Percentiles rank a stretch among this genome's conserved stretches.
Conservation (phyloP, 306 rosid species). For the Gleditsia sinensis region DNA sequence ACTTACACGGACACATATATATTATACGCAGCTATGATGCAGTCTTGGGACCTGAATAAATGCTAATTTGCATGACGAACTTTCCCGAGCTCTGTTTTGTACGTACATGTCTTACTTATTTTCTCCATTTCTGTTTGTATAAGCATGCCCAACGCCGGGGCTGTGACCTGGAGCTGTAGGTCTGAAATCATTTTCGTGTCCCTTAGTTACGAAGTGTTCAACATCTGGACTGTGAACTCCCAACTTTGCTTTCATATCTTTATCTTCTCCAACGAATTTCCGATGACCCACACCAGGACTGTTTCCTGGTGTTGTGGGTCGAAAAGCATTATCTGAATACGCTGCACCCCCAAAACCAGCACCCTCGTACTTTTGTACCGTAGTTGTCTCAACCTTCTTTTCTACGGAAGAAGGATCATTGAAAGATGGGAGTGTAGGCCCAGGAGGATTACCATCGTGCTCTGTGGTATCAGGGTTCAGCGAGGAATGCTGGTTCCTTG, state of each 20-base stretch:
- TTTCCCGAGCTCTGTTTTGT: too few relatives aligned
- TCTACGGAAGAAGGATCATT: conserved; percentile 19
- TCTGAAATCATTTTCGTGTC: not conserved
- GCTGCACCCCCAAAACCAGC: not conserved
- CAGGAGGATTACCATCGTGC: not conserved
- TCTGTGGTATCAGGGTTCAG: not conserved
- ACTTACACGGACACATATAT: too few relatives aligned
- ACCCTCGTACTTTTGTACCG: not conserved
- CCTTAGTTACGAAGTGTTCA: not conserved
- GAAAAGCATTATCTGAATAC: conserved; percentile 25
- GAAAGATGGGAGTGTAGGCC: not conserved
- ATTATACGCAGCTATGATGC: too few relatives aligned
- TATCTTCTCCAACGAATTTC: not conserved
- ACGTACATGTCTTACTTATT: too few relatives aligned
- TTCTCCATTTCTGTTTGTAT: not conserved
- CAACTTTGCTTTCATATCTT: not conserved
- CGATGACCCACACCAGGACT: conserved; percentile 51
- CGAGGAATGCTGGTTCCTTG: conserved; percentile 17
- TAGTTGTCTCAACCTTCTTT: not conserved
- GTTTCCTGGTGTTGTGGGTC: conserved; percentile 63
- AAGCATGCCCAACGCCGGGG: conserved; percentile 35
- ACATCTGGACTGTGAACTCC: not conserved
- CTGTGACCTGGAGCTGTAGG: conserved; percentile 33
- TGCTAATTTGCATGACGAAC: too few relatives aligned
- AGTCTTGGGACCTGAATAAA: too few relatives aligned